Conservation (phyloP, 305 asterid species). For the Caryopteris hybrid region DNA sequence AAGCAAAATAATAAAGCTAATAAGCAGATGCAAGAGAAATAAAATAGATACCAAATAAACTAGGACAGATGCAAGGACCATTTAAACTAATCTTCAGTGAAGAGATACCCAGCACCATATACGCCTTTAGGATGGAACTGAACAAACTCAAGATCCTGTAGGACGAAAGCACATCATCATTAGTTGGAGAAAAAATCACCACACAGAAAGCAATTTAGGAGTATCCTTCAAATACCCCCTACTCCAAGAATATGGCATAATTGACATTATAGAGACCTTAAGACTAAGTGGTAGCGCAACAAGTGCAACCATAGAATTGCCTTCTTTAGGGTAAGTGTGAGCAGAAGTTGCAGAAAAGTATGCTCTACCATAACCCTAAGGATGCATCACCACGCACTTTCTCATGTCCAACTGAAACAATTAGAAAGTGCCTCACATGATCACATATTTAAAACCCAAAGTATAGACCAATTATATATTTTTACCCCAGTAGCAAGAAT, state of each 20-base stretch:
- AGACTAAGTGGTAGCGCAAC: constrained; percentile 99
- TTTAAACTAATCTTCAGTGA: constrained; percentile 75
- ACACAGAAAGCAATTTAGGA: no score
- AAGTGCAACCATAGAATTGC: constrained; percentile 99
- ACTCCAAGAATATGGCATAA: no score
- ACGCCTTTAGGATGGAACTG: constrained; percentile 98
- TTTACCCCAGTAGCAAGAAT: constrained; percentile 98
- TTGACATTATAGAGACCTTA: constrained; percentile 48
- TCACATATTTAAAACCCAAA: constrained; percentile 11
- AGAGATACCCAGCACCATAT: constrained; percentile 99
- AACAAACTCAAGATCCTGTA: constrained; percentile 94
- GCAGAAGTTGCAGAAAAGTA: constrained; percentile 99
- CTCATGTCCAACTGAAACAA: constrained; percentile 8
- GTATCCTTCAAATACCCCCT: no score
- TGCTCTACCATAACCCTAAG: constrained; percentile 94
- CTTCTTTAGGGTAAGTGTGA: constrained; percentile 99
- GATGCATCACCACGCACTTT: constrained; percentile 8
- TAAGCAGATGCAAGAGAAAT: not conserved
- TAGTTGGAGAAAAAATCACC: constrained; percentile 10
- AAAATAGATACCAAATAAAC: not conserved
- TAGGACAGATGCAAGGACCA: not conserved
- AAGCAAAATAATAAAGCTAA: constrained; percentile 9
- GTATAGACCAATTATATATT: constrained; percentile 1
- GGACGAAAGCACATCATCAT: constrained; percentile 15
- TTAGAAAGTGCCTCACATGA: not conserved